Base-by-base conservation (phyloP, 352 stramenopile species). In the Phytophthora nicotianae region DNA sequence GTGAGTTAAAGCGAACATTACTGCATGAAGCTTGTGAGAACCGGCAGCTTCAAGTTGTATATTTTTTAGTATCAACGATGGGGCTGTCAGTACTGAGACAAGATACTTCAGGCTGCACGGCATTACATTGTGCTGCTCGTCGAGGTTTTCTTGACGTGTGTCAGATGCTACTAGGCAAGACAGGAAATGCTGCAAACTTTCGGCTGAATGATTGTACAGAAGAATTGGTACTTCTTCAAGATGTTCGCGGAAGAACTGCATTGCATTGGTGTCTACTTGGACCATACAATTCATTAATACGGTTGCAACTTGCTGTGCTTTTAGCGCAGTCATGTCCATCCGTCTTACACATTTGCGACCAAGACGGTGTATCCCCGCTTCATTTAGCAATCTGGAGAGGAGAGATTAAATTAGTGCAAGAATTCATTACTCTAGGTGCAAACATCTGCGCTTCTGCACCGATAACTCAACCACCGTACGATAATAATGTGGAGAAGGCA, bases 11-110 rank as follows among this genome's bases (percentile, higher is more conserved):
- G 21, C 56, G 65, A 21, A 79, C 82, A 14, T 41, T 89, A n/a
- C 54, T 91, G 6, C 82, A 90, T 32, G 80, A 91, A 66, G 82
- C 80, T 0, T 88, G 78, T 50, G 61, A 73, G 38, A 50, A 45
- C 6, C 40, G 61, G 9, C 68, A 81, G 3, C 2, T 76, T 4
- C 10, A 32, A 10, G 23, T 77, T 49, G 52, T 76, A 0, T 35
- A 61, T 50, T 83, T 63, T 43, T 45, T 87, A 11, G n/a, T 81
- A n/a, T 62, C 62, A 3, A 70, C 46, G 8, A 37, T 67, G 2
- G 17, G 19, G 4, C 9, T 72, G 2, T 1, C 65, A 2, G 16
- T 56, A 3, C 14, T 52, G 9, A 16, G 38, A 1, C 69, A 77
- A 23, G 78, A 87, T 56, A n/a, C 49, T 2, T 72, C 75, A 0